Evolutionary conservation across 2,329 filamentous ascomycete species (phyloP), one percentile per base, ranked within the genome.

Genomic region (Cryoendolithus antarcticus): DNA sequence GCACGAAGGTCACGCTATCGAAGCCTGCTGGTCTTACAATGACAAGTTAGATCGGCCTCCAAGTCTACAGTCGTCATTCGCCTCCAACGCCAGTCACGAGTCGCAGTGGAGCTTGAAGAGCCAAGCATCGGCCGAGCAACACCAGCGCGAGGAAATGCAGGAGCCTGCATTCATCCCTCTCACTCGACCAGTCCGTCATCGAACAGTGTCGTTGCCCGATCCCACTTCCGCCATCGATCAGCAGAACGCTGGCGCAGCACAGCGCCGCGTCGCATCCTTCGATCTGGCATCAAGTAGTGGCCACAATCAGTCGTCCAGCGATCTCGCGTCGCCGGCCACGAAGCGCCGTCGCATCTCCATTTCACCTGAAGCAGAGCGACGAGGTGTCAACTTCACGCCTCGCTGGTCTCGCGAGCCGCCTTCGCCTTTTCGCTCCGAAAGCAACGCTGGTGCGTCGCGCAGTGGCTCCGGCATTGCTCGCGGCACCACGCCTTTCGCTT

Each of bases 11-110:
- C 44, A 45, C 44, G 46, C 52, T 6, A 41, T 50, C 13, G 56
- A 59, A 33, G 49, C 53, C 11, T 82, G 74, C 53, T 86, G 82
- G 82, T 60, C 69, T 3, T 82, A 74, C 66, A 71, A 77, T 47
- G 72, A 77, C 37, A 65, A 68, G 4, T 68, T 83, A 5, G 82
- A 88, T 48, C 71, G 72, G 28, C 53, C 66, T 3, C 62, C 70
- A 1, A 70, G 66, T 43, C 53, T 65, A 7, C 59, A 65, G 32
- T 62, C 65, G 1, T 70, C 68, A 0, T 71, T 71, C 44, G 51
- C 56, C 12, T 65, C 62, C 1, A 53, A 59, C 5, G 63, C 64
- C 6, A 50, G 45, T 8, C 39, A 42, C 35, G 41, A 41, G 8
- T 52, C 53, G 32, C 38, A 42, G 12, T n/a, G n/a, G n/a, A n/a